Evolutionary conservation across 129 eudicot genomes (phyloP), one percentile per base, ranked within the genome.

Genomic region (Scalesia atractyloides): DNA sequence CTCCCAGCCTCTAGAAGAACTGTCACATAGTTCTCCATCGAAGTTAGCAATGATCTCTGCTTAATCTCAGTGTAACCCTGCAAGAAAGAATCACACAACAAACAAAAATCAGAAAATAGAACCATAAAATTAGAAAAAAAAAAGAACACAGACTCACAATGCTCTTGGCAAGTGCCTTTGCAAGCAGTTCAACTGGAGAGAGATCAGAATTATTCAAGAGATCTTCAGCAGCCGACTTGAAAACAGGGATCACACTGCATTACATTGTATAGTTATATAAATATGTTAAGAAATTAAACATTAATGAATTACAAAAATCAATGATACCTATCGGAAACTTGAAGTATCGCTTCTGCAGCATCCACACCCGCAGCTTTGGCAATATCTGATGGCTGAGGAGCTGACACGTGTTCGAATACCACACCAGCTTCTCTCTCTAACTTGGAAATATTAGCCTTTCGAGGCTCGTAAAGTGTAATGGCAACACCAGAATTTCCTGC

Each of bases 401-500:
- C 80, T 20, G 67, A 66, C 15, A 75, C 73, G 37, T 75, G 80
- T 46, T 75, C 80, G 11, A 75, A 75, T 56, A 66, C 67, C 59
- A 75, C 80, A 53, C 80, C 80, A 52, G 68, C 67, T 75, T 75
- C 80, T 76, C 80, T 66, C 47, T 76, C 74, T 66, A 76, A 54
- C 57, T 76, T 76, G 3, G 80, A 76, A 53, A 76, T 76, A 37
- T 76, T 76, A 43, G 80, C 75, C 82, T 73, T 82, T 65, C 86
- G 78, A 47, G 96, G 95, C 76, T 89, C 98, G 65, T 81, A 87
- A 73, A 92, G 94, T 87, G 88, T 89, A 18, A 92, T 90, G 36
- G 98, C 91, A 54, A 89, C 82, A 16, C 96, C 96, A 15, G 88
- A 48, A 37, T 92, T 92, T 34, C 98, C 98, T 70, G 96, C 97